Percentiles rank a stretch among this genome's conserved stretches.
Conservation (phyloP, 1,139 yeast species). For the Yamadazyma spencermartinsiae region DNA sequence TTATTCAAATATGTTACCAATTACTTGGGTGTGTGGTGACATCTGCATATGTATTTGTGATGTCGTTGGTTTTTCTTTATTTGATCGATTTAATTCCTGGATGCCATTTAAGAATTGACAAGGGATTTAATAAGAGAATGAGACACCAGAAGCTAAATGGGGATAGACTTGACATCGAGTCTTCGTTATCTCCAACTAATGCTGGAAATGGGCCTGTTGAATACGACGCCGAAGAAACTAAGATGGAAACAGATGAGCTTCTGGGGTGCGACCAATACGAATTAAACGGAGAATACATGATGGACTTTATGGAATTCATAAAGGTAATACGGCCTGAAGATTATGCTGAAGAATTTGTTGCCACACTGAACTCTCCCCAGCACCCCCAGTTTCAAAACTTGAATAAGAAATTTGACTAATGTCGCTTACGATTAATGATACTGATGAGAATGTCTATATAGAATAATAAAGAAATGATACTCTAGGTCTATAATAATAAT, state of each 20-base stretch:
- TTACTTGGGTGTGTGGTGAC: constrained; percentile 44
- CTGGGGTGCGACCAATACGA: constrained; percentile 52
- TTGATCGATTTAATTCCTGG: constrained; percentile 49
- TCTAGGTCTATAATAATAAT: constrained; percentile 4
- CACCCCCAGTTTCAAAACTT: neutral
- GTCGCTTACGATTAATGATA: constrained; percentile 5
- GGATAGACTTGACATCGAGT: constrained; percentile 18
- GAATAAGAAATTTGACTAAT: constrained; percentile 4
- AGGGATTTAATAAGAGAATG: constrained; percentile 36
- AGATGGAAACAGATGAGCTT: constrained; percentile 39
- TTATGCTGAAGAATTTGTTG: constrained; percentile 24
- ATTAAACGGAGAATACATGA: constrained; percentile 52
- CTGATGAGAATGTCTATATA: neutral
- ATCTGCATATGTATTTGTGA: constrained; percentile 37
- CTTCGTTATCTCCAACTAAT: constrained; percentile 20
- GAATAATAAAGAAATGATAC: neutral
- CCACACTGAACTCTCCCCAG: constrained; percentile 2
- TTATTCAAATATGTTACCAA: constrained; percentile 52
- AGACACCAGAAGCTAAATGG: constrained; percentile 20
- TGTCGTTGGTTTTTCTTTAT: constrained; percentile 39
- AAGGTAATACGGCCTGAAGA: constrained; percentile 45
- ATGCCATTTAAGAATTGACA: constrained; percentile 47
- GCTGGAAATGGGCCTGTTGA: constrained; percentile 6
- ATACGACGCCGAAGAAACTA: constrained; percentile 11
- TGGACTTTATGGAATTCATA: constrained; percentile 50